These are phyloP conservation scores for Ceratocystis alfenasii DNA, from an alignment of 2,329 filamentous ascomycete genomes.

Conservation along the genomic window DNA sequence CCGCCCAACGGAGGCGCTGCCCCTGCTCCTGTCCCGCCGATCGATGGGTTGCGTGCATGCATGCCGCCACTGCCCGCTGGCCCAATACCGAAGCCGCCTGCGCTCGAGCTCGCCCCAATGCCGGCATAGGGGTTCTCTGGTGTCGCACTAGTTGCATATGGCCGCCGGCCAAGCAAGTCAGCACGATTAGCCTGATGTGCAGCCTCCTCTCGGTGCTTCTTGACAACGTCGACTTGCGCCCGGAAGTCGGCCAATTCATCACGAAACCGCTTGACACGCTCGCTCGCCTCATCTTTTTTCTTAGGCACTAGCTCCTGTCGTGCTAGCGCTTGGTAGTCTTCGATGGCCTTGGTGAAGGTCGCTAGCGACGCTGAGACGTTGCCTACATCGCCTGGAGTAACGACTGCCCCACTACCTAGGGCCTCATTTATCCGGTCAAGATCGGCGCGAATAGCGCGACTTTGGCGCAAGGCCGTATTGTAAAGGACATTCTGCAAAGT, in stretches of 20 bases:
- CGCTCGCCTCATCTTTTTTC: conserved; percentile 83
- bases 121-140: conserved; percentile 90
- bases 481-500: conserved; percentile 57
- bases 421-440: conserved; percentile 56
- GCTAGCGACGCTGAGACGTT: conserved; percentile 69
- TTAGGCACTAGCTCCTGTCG: conserved; percentile 80
- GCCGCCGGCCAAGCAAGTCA: conserved; percentile 75
- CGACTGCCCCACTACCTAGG: conserved; percentile 45
- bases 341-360: conserved; percentile 74
- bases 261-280: conserved; percentile 76
- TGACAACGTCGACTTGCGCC: conserved; percentile 63
- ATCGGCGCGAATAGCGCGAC: conserved; percentile 64
- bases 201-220: conserved; percentile 63
- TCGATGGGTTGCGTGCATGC: conserved; percentile 13
- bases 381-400: conserved; percentile 46
- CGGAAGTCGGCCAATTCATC: conserved; percentile 71
- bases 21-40: neutral
- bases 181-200: conserved; percentile 53
- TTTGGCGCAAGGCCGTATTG: conserved; percentile 77
- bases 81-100: neutral
- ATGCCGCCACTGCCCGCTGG: neutral
- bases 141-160: conserved; percentile 57
- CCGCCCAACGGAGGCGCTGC: conserved; percentile 17
- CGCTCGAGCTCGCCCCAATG: conserved; percentile 25
- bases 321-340: conserved; percentile 78